A percentile compares a stretch with the other conserved stretches of the same genome.
Conservation (phyloP, 768 basidiomycete genomes). For the Russula foetens region DNA sequence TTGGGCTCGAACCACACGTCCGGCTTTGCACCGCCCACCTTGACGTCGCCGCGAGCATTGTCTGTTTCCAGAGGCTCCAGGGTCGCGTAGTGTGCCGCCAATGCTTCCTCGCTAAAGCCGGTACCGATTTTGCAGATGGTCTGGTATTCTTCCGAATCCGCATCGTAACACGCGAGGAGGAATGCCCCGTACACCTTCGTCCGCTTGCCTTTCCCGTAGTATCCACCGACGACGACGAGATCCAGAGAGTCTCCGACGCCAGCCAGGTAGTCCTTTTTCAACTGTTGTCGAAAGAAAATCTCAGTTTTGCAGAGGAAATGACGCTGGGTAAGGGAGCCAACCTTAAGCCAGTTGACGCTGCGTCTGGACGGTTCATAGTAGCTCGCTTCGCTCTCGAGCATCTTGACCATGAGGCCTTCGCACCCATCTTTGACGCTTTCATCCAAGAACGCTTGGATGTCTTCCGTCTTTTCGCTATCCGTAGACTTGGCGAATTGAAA, state of each 20-base stretch:
- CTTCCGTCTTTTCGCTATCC: conserved; percentile 83
- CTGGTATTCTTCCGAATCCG: conserved; percentile 89
- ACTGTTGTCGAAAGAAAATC: conserved; percentile 36
- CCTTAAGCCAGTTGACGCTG: conserved; percentile 98
- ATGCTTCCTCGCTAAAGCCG: conserved; percentile 88
- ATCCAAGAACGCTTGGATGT: conserved; percentile 91
- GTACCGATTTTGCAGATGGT: conserved; percentile 99
- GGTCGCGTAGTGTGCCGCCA: conserved; percentile 72
- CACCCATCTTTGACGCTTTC: conserved; percentile 97
- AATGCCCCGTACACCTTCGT: conserved; percentile 98
- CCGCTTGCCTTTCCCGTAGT: conserved; percentile 96
- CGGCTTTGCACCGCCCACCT: conserved; percentile 88
- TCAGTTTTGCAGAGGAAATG: not conserved
- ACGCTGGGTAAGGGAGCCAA: conserved; percentile 25
- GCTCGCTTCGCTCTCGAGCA: conserved; percentile 87
- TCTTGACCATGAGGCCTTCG: conserved; percentile 99
- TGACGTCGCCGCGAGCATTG: conserved; percentile 74
- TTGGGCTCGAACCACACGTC: conserved; percentile 98
- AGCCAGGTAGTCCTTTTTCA: conserved; percentile 97
- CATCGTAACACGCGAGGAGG: conserved; percentile 93
- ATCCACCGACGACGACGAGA: conserved; percentile 94
- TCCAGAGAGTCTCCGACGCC: conserved; percentile 97
- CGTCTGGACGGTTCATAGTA: conserved; percentile 93
- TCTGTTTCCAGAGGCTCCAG: conserved; percentile 70
- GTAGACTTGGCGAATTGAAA: conserved; percentile 91